These are phyloP conservation scores for Prunus davidiana DNA, from an alignment of 306 rosid genomes.

Conservation along the genomic window DNA sequence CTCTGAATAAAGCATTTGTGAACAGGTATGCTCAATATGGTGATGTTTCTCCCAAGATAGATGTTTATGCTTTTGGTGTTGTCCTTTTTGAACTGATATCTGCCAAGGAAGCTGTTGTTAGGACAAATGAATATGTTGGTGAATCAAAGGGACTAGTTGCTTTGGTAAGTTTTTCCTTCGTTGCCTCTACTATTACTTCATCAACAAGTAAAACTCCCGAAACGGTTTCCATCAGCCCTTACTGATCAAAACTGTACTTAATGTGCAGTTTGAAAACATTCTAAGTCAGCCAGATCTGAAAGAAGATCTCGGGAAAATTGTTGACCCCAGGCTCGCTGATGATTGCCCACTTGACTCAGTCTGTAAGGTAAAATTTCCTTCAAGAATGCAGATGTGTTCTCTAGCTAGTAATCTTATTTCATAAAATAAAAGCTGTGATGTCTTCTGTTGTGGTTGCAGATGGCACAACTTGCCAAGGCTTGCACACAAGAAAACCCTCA, in stretches of 20 bases:
- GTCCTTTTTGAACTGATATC: conserved; percentile 65
- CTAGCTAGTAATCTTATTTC: not conserved
- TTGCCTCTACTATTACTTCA: not conserved
- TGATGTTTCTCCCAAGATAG: conserved; percentile 57
- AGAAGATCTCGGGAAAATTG: conserved; percentile 44
- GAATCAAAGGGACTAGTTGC: conserved; percentile 62
- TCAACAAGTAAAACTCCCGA: not conserved
- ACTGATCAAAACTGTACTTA: not conserved
- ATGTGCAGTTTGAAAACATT: conserved; percentile 63
- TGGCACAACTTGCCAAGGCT: conserved; percentile 65
- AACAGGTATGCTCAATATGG: conserved; percentile 72
- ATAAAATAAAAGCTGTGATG: not conserved
- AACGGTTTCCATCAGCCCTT: not conserved
- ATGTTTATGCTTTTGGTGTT: conserved; percentile 77
- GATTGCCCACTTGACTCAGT: conserved; percentile 50
- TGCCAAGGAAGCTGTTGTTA: conserved; percentile 59
- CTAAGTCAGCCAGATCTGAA: conserved; percentile 41
- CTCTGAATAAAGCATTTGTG: conserved; percentile 4
- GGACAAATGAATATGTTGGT: conserved; percentile 39
- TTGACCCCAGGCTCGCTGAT: conserved; percentile 51
- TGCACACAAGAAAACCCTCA: conserved; percentile 76
- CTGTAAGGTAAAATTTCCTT: conserved; percentile 39
- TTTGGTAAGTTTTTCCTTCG: conserved; percentile 43
- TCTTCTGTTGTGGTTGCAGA: conserved; percentile 30
- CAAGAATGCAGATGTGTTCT: not conserved